phyloP scores from a whole-genome alignment of 1,284 basidiomycete species.

The Amylostereum chailletii region DNA sequence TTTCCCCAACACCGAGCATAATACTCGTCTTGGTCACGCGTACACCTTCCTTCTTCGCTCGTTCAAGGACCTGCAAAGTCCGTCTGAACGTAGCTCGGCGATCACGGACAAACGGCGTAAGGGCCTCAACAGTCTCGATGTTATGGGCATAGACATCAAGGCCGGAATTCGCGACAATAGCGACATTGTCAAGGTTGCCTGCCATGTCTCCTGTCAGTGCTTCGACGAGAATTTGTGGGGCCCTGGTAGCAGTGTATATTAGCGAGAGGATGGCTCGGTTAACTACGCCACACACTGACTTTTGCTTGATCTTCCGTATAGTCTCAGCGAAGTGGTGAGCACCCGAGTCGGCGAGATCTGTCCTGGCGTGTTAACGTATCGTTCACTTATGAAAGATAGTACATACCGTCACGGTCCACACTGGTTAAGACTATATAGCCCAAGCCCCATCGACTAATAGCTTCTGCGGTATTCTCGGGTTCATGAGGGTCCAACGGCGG shows the following conservation, averaged over 20 bases:
- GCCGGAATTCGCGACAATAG: constrained; percentile 81
- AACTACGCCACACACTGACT: constrained; percentile 36
- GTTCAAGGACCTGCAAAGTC: constrained; percentile 77
- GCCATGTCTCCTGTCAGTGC: constrained; percentile 95
- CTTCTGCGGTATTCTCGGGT: constrained; percentile 97
- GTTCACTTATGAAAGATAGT: neutral
- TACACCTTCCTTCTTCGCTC: constrained; percentile 76
- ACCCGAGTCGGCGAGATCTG: constrained; percentile 90
- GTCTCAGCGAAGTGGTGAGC: constrained; percentile 93
- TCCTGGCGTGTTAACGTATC: neutral
- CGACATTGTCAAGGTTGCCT: constrained; percentile 71
- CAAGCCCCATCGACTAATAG: constrained; percentile 95
- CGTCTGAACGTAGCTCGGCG: constrained; percentile 90
- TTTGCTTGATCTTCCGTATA: constrained; percentile 92
- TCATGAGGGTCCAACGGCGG: constrained; percentile 94
- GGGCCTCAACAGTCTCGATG: constrained; percentile 88
- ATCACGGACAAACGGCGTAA: constrained; percentile 94
- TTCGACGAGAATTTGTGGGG: constrained; percentile 93
- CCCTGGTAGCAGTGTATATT: constrained; percentile 35
- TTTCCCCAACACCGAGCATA: constrained; percentile 97
- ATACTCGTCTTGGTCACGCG: constrained; percentile 96
- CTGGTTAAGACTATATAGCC: constrained; percentile 98
- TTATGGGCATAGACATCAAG: constrained; percentile 99
- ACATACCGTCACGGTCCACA: constrained; percentile 90
- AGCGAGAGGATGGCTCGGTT: neutral